A percentile compares a stretch with the other conserved stretches of the same genome.
These are phyloP conservation scores for Coemansia sp. DNA, from an alignment of 192 early-diverging fungal genomes.

Conservation along the genomic window DNA sequence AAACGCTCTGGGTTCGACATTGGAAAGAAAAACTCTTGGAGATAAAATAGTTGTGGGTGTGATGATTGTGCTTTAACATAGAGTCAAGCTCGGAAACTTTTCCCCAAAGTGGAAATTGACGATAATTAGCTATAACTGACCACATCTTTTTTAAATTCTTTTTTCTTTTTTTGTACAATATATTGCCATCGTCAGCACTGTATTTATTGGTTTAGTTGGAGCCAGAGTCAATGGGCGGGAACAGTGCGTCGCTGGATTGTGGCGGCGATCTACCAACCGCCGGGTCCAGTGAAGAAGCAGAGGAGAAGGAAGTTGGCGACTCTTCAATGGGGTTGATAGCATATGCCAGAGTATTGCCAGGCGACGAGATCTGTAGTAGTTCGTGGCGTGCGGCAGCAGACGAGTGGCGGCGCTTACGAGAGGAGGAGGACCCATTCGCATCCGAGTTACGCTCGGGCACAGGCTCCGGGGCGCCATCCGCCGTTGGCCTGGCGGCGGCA, in stretches of 20 bases:
- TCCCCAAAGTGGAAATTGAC: neutral
- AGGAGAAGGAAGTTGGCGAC: neutral
- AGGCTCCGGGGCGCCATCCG: neutral
- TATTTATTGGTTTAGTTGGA: neutral
- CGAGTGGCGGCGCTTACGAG: slow-evolving; percentile 43
- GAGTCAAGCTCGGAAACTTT: slow-evolving; percentile 43
- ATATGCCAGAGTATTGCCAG: neutral
- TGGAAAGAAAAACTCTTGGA: neutral
- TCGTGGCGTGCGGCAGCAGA: slow-evolving; percentile 7
- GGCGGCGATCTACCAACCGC: slow-evolving; percentile 3
- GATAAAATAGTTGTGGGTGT: slow-evolving; percentile 10
- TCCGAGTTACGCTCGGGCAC: slow-evolving; percentile 10
- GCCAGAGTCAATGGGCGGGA: slow-evolving; percentile 36
- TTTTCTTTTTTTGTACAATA: neutral
- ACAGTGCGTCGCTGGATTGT: slow-evolving; percentile 20
- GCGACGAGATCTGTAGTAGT: slow-evolving; percentile 2
- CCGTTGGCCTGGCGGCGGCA: neutral
- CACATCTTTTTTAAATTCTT: slow-evolving; percentile 12
- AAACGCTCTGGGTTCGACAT: neutral
- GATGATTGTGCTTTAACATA: slow-evolving; percentile 30
- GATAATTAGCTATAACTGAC: slow-evolving; percentile 32
- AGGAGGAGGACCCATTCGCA: slow-evolving; percentile 14
- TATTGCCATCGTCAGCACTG: neutral
- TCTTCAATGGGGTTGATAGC: neutral
- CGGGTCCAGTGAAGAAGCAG: neutral